Evolutionary conservation across 345 rosid genomes (phyloP).

Genomic region (Kandelia obovata): DNA sequence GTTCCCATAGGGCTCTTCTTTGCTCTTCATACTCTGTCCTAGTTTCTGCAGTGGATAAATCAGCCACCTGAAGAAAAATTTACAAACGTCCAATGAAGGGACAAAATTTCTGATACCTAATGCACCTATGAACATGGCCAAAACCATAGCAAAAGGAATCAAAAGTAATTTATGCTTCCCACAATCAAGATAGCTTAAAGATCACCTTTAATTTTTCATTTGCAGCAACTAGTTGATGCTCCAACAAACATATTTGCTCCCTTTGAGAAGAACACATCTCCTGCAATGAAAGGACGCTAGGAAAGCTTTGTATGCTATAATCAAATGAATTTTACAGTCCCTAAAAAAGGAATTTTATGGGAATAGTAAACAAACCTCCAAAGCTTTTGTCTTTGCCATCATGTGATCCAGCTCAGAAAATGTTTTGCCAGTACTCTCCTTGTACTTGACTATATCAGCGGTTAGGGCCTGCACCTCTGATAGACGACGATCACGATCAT

Average conservation of each 20-base stretch:
- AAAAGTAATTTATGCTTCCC: too few species aligned
- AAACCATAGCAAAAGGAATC: too few species aligned
- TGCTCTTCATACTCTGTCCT: slow-evolving; percentile 55
- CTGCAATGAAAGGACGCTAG: slow-evolving; percentile 34
- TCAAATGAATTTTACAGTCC: background rate
- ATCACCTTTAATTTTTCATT: slow-evolving; percentile 75
- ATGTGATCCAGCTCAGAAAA: slow-evolving; percentile 55
- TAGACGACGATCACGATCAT: slow-evolving; percentile 76
- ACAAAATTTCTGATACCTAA: too few species aligned
- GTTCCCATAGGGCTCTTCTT: slow-evolving; percentile 30
- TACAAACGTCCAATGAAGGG: background rate
- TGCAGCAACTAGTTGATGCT: slow-evolving; percentile 61
- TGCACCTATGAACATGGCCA: too few species aligned
- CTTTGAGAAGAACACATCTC: slow-evolving; percentile 76
- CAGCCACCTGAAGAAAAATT: slow-evolving; percentile 43
- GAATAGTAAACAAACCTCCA: slow-evolving; percentile 57
- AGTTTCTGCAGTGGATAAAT: slow-evolving; percentile 50
- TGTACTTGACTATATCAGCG: slow-evolving; percentile 49
- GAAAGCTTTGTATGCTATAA: background rate
- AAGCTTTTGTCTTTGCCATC: slow-evolving; percentile 51
- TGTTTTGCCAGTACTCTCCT: slow-evolving; percentile 76
- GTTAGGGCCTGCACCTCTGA: slow-evolving; percentile 53
- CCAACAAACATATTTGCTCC: slow-evolving; percentile 58
- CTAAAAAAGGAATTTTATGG: too few species aligned
- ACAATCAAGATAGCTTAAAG: background rate